Evolutionary conservation across 306 rosid species (phyloP), one percentile per base, ranked within the genome.

Genomic region (Spatholobus suberectus): DNA sequence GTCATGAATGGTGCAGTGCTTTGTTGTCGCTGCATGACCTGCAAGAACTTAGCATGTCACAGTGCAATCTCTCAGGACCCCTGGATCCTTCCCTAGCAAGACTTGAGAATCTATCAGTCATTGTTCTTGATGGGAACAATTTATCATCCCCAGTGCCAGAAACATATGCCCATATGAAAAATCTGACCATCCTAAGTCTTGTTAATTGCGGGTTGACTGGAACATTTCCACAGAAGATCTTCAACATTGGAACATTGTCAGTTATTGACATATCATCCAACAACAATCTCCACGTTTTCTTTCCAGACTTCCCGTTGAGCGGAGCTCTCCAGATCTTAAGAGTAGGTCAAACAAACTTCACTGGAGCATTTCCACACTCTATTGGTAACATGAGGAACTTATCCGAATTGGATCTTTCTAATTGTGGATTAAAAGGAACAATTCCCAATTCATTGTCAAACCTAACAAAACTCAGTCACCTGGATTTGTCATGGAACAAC

Each of bases 391-490:
- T 85, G 40, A 41, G 17, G 23, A 10, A 65, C 29, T 55, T 88
- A 15, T 75, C 80, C 0, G 1, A 0, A 32, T 55, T 88, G 8
- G 62, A 79, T 70, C 75, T 87, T 68, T 29, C 44, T 1, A 0
- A 0, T 4, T 78, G 81, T 51, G 15, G 44, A 2, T 75, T 88
- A 26, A 37, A 0, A 0, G 86, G 89, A 20, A 70, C 58, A 37
- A 20, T 85, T 61, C 86, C 86, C 5, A 76, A 0, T 15, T 83
- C 87, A 10, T 4, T 88, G 38, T 63, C 76, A 65, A 65, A 80
- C 1, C 86, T 85, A 15, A 57, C 70, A 14, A 20, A 76, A 12
- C 75, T 88, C 3, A 29, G 21, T 49, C 5, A 55, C 49, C 6
- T 85, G 10, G 84, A 83, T 46, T 71, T 85, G 59, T 83, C 82